Base-by-base conservation (phyloP, 768 basidiomycete species). In the Gloeophyllum trabeum region DNA sequence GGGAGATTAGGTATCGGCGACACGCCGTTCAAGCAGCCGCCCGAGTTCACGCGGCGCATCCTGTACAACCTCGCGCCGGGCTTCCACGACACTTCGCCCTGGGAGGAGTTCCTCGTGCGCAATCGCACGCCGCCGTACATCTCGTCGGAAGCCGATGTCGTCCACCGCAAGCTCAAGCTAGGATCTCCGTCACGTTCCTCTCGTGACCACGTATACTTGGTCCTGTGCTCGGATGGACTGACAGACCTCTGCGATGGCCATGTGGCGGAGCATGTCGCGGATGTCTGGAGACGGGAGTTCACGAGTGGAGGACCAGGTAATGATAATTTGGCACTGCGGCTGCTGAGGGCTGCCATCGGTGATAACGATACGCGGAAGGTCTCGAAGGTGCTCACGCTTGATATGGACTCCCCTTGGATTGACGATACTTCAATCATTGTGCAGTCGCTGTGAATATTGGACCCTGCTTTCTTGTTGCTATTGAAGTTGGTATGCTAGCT, bases 321-420 rank as follows among this genome's bases (percentile, higher is more conserved):
- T 20, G n/a, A n/a, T n/a, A 70, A 71, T 47, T 46, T 62, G 21
- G 70, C 70, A 6, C 48, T 72, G 22, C 44, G 53, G 35, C 50
- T 71, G 30, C 57, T 71, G 3, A 59, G 70, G 19, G 61, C 65
- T 19, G 65, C 61, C 2, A 52, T 71, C 6, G 70, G 70, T 5
- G 70, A 70, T 20, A 55, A 60, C 13, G 60, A 73, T 45, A 44
- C 50, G 10, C 54, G 59, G 14, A 54, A 59, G 4, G 62, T 59
- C 10, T 71, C 70, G n/a, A 60, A 61, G 46, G 64, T 61, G 35
- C 42, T 71, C 24, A 73, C 70, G 5, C 56, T 71, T 35, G 71
- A 71, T 54, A 71, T 70, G 62, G 65, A 65, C 42, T 69, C 67
- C 28, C 61, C 61, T 42, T 71, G 69, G 70, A 64, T 72, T 55